Evolutionary conservation across 306 rosid genomes (phyloP), one percentile per base, ranked within the genome.

Genomic region (Prunus campanulata): DNA sequence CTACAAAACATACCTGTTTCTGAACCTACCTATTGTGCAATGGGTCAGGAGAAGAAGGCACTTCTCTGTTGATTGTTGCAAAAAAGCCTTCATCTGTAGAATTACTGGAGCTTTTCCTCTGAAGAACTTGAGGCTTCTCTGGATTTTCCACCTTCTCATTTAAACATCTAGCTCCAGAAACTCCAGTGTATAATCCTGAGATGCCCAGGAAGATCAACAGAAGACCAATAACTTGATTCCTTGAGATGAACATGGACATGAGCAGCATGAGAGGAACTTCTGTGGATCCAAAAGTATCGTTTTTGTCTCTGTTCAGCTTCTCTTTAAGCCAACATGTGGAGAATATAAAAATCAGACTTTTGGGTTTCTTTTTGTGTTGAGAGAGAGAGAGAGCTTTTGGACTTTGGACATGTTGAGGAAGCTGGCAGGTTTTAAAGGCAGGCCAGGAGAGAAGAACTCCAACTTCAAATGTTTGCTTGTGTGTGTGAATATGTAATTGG

Each of bases 11-110:
- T 3, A 16, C 16, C 62, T 66, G 29, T 24, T 67, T 52, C 78
- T 51, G 63, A 75, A 78, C 51, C 83, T 83, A 93, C 87, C 89
- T 89, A 85, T 93, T 91, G 85, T 93, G 98, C 71, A 93, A 82
- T 18, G 93, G 97, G 63, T 91, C 95, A 64, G 96, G 97, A 81
- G 89, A 72, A 76, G 93, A 91, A 10, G 97, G 97, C 39, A 91
- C 95, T 82, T 74, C 49, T 84, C 97, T 88, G n/a, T 88, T 71
- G 55, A 56, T 56, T 22, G 87, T 35, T 9, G 82, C 72, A 32
- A 79, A 87, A 81, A 78, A 73, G 46, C 81, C 83, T 77, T 70
- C 76, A 30, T 79, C 78, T 20, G 56, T 46, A 72, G 78, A 73
- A 3, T 3, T 47, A 39, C 44, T 39, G 44, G 9, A 1, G 44